These are phyloP conservation scores for Botrytis medusae DNA, from an alignment of 2,329 filamentous ascomycete genomes.

Conservation along the genomic window DNA sequence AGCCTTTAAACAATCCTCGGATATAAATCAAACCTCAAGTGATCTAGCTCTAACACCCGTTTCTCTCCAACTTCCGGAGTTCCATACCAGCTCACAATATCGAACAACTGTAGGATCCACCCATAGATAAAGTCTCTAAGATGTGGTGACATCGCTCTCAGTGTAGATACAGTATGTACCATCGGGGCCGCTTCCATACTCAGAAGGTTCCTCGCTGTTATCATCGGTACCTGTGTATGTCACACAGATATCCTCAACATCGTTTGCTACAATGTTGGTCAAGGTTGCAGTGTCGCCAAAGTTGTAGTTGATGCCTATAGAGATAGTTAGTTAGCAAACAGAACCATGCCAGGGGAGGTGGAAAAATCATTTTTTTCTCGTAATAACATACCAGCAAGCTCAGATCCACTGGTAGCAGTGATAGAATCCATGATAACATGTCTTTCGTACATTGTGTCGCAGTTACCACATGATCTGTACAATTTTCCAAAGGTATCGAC, in stretches of 20 bases:
- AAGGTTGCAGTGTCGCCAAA: conserved; percentile 49
- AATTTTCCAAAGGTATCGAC: conserved; percentile 50
- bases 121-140: neutral
- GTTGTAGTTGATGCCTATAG: conserved; percentile 53
- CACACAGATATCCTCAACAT: conserved; percentile 28
- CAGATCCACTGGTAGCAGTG: conserved; percentile 43
- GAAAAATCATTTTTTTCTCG: neutral
- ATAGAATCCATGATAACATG: conserved; percentile 45
- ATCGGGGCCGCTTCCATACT: conserved; percentile 42
- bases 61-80: neutral
- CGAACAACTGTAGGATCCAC: neutral
- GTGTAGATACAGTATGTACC: conserved; percentile 39
- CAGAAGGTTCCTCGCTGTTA: conserved; percentile 42
- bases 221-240: conserved; percentile 43
- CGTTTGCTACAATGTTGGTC: conserved; percentile 42
- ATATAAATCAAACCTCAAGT: neutral
- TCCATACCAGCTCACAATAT: neutral
- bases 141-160: neutral
- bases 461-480: conserved; percentile 53
- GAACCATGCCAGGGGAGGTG: neutral
- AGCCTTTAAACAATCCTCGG: neutral
- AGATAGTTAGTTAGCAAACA: conserved; percentile 31
- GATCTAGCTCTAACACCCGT: neutral
- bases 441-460: conserved; percentile 37
- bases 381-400: conserved; percentile 27